Evolutionary conservation across 2,329 filamentous ascomycete species (phyloP).

Genomic region (Cordyceps cateniannulata): DNA sequence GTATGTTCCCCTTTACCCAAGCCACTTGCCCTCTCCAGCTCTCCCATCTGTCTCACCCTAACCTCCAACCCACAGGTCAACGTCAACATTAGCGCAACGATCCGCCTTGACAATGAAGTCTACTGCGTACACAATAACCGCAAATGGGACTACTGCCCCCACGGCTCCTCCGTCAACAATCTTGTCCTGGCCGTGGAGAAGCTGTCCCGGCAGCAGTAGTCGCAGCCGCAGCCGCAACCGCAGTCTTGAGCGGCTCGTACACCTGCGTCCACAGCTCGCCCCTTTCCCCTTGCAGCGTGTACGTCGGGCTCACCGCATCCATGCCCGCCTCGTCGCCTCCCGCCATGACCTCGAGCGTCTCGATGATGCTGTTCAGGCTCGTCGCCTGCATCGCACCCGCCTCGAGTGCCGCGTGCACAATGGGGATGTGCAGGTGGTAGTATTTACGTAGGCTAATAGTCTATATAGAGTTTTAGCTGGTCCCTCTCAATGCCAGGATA

Average conservation of each 20-base stretch:
- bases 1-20: conserved; percentile 29
- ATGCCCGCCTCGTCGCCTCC: conserved; percentile 67
- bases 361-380: conserved; percentile 77
- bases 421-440: conserved; percentile 94
- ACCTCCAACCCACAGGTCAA: too few species aligned
- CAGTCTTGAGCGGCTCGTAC: conserved; percentile 68
- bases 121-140: conserved; percentile 80
- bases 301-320: conserved; percentile 71
- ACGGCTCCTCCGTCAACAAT: conserved; percentile 60
- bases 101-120: conserved; percentile 69
- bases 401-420: conserved; percentile 88
- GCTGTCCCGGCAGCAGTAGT: conserved; percentile 52
- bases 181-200: conserved; percentile 72
- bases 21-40: background rate
- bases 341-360: conserved; percentile 73
- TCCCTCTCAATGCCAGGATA: conserved; percentile 72
- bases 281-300: conserved; percentile 83
- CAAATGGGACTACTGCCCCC: conserved; percentile 72
- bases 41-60: too few species aligned
- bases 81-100: conserved; percentile 68
- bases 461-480: conserved; percentile 91
- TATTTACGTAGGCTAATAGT: conserved; percentile 99
- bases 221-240: too few species aligned
- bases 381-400: conserved; percentile 83
- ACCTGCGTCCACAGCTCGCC: conserved; percentile 85